Base-by-base conservation (phyloP, 495 filamentous ascomycete species). In the Podospora fimiseda region DNA sequence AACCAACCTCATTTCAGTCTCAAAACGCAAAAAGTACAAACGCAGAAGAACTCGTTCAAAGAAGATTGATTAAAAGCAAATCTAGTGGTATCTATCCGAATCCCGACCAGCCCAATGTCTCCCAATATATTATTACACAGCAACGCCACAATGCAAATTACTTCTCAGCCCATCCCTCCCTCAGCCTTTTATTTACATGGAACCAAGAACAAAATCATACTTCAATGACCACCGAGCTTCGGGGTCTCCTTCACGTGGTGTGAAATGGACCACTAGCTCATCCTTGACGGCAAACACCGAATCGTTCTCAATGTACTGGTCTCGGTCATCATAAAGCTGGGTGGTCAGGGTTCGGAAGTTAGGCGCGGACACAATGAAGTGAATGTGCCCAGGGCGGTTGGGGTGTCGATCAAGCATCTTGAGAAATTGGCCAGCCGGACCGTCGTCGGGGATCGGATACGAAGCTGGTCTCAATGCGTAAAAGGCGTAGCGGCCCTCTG, bases 241-340 rank as follows among this genome's bases (percentile, higher is more conserved):
- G 1, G 76, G 65, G 57, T 88, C 84, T 9, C 71, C 77, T 58
- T 82, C 62, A 15, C 76, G 72, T 19, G 75, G 74, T 49, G 76
- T 55, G 60, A 90, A 90, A 52, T 82, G 78, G 16, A 88, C 83
- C 38, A 88, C 60, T 56, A 90, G 66, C 18, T 80, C 83, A 55
- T 89, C 80, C 74, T 90, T 91, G 33, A 88, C 85, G 0, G 87
- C 87, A 59, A 90, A 91, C 5, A 87, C 87, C 0, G 80, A 71
- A 66, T 91, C 87, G 40, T 89, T 74, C 19, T 62, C 62, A 18
- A 87, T 68, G 53, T 88, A 78, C 55, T 76, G 66, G 56, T 84
- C 84, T 21, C 79, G 72, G 50, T 75, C 62, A 59, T 90, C 86
- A 60, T 89, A 90, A 42, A 89, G 74, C 65, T 91, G 87, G 13